Base-by-base conservation (phyloP, 2,329 filamentous ascomycete genomes). In the Diplodia intermedia region DNA sequence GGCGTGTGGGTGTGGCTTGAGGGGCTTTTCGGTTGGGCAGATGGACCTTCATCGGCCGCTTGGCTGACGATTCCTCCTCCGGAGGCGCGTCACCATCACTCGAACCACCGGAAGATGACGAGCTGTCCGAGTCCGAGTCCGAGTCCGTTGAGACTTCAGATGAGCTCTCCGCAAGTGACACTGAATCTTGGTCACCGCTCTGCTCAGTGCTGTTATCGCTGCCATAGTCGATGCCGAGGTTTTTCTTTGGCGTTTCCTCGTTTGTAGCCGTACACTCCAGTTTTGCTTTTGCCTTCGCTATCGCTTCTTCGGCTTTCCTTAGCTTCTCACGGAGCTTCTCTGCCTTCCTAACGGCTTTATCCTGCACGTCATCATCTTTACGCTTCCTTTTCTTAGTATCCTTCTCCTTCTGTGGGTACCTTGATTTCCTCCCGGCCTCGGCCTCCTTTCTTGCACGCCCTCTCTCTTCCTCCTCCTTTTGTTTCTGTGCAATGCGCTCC, bases 401-500 rank as follows among this genome's bases (percentile, higher is more conserved):
- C 8, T 4, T 65, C 40, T 67, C 43, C 14, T 20, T 2, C 12
- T 54, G 38, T 40, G 55, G 57, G 26, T 70, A 26, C 31, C 20
- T 31, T 33, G 29, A n/a, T 65, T 50, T 69, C 15, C 26, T 33
- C 33, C 66, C 66, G 15, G 56, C 66, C 7, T 26, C 20, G 20
- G 52, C 62, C 52, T 69, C 29, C 20, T 68, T 65, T 29, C 31
- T 66, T 14, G 40, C 20, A 36, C 56, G 38, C 52, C 73, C 74
- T 55, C 72, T 74, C 9, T 78, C 68, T 36, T 66, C 72, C 7
- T 72, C 71, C 67, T 76, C 84, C 68, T 84, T 84, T 70, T 87
- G 86, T 78, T 86, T 91, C 71, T 87, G 87, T 69, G 88, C 85
- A 70, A 89, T 82, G 67, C 91, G 89, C 69, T 88, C 87, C 76